phyloP scores from a whole-genome alignment of 2,329 filamentous ascomycete genomes.

The Calonectria henricotiae region DNA sequence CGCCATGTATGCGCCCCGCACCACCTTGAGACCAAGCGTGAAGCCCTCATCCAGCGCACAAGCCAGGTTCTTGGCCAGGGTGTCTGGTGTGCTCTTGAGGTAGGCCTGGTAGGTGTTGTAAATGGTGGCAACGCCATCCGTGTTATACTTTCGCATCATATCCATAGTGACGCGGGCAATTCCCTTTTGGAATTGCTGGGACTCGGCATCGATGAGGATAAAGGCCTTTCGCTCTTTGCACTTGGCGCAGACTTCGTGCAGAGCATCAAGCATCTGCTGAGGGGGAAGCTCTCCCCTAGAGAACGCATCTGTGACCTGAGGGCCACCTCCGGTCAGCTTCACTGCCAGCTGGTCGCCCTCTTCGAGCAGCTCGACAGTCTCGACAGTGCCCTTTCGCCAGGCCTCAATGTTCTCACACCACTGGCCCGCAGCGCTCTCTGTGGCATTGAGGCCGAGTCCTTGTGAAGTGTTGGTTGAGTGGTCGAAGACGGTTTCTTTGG shows the following conservation, averaged over 20 bases:
- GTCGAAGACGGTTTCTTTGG: slow-evolving; percentile 63
- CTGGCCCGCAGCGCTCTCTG: slow-evolving; percentile 61
- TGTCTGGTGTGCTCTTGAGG: slow-evolving; percentile 64
- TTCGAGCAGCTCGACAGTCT: slow-evolving; percentile 54
- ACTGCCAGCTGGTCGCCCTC: slow-evolving; percentile 59
- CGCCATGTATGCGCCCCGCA: slow-evolving; percentile 71
- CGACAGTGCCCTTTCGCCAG: slow-evolving; percentile 56
- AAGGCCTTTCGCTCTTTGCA: slow-evolving; percentile 60
- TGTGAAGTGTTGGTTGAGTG: slow-evolving; percentile 52
- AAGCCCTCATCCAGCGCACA: slow-evolving; percentile 64
- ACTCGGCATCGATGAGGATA: slow-evolving; percentile 66
- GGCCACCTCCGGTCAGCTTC: slow-evolving; percentile 64
- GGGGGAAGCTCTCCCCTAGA: slow-evolving; percentile 56
- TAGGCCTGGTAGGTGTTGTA: slow-evolving; percentile 74
- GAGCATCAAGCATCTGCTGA: slow-evolving; percentile 61
- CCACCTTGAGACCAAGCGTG: slow-evolving; percentile 71
- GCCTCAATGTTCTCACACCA: slow-evolving; percentile 58
- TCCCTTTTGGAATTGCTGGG: slow-evolving; percentile 62
- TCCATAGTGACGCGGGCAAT: slow-evolving; percentile 57
- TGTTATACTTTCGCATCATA: slow-evolving; percentile 61
- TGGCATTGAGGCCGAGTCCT: slow-evolving; percentile 53
- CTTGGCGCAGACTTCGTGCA: slow-evolving; percentile 60
- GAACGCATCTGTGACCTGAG: slow-evolving; percentile 59
- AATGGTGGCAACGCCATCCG: slow-evolving; percentile 56
- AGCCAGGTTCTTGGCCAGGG: slow-evolving; percentile 64